Conservation (phyloP, 495 filamentous ascomycete genomes). For the Aspergillus bridgeri region DNA sequence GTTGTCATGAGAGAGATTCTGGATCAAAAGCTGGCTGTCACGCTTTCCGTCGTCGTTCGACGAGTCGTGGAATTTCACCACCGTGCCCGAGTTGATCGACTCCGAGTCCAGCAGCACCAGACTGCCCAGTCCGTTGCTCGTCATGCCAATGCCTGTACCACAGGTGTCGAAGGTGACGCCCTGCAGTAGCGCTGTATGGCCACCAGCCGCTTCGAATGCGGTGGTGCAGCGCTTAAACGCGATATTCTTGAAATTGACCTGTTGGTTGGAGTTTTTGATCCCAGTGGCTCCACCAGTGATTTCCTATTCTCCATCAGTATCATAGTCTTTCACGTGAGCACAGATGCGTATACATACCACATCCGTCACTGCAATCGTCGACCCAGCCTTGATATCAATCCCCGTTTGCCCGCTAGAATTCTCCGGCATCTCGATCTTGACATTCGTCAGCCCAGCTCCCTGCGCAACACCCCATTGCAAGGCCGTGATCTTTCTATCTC, state of each 20-base stretch:
- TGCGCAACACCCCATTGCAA: slow-evolving; percentile 67
- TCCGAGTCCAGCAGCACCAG: slow-evolving; percentile 45
- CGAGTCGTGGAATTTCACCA: slow-evolving; percentile 45
- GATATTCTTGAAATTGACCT: slow-evolving; percentile 50
- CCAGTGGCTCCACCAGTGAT: slow-evolving; percentile 50
- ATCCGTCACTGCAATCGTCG: slow-evolving; percentile 45
- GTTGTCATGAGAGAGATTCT: slow-evolving; percentile 31
- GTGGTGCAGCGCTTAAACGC: slow-evolving; percentile 39
- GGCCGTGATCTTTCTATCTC: slow-evolving; percentile 31
- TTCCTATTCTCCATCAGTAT: slow-evolving; percentile 29
- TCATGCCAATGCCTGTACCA: slow-evolving; percentile 34
- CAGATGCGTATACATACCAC: slow-evolving; percentile 32
- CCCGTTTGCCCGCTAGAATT: slow-evolving; percentile 53
- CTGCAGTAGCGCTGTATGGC: slow-evolving; percentile 43
- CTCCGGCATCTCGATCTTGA: slow-evolving; percentile 65
- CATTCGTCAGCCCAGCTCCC: slow-evolving; percentile 67
- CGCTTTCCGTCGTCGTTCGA: slow-evolving; percentile 30
- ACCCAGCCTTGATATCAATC: slow-evolving; percentile 40
- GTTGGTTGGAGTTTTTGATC: slow-evolving; percentile 47
- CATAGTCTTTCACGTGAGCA: not conserved
- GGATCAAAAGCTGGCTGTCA: slow-evolving; percentile 36
- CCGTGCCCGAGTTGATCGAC: slow-evolving; percentile 46
- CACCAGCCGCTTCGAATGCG: slow-evolving; percentile 35
- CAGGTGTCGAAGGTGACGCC: slow-evolving; percentile 31
- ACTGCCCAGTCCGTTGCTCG: slow-evolving; percentile 42